Percentiles rank a stretch among this genome's conserved stretches.
These are phyloP conservation scores for Nissolia schottii DNA, from an alignment of 306 rosid genomes.

Conservation along the genomic window DNA sequence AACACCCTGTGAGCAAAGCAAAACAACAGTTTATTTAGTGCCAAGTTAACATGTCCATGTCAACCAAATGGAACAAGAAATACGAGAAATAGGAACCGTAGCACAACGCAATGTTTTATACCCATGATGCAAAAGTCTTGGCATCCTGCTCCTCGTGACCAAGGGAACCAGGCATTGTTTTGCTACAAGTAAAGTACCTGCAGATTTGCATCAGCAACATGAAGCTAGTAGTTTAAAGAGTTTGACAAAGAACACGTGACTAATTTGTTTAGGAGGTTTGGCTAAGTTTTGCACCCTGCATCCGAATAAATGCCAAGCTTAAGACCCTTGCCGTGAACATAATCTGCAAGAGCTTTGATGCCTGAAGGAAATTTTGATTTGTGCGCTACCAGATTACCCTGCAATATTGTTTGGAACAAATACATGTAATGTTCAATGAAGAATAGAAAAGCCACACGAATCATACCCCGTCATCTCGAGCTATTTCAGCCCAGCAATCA, in stretches of 20 bases:
- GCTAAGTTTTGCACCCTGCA: conserved; percentile 62
- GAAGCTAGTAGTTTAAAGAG: background rate
- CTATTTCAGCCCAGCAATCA: conserved; percentile 95
- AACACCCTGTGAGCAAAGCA: conserved; percentile 58
- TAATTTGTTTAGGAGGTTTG: background rate
- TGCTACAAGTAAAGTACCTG: conserved; percentile 89
- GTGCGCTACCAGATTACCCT: conserved; percentile 73
- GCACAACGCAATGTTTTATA: conserved; percentile 24
- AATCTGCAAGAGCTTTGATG: conserved; percentile 80
- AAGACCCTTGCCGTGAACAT: conserved; percentile 88
- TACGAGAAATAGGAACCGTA: too few relatives aligned
- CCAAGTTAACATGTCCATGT: background rate
- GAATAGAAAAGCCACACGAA: background rate
- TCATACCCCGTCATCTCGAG: conserved; percentile 61
- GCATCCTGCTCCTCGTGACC: conserved; percentile 91
- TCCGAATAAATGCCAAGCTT: conserved; percentile 94
- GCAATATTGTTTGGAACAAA: background rate
- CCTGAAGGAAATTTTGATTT: conserved; percentile 88
- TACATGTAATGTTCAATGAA: background rate
- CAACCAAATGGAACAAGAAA: background rate
- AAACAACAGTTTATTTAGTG: background rate
- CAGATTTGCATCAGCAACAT: background rate
- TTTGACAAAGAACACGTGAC: background rate
- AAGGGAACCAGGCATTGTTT: conserved; percentile 87
- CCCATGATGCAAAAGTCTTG: conserved; percentile 88